phyloP scores from a whole-genome alignment of 257 asterid species.

The Vinca minor region DNA sequence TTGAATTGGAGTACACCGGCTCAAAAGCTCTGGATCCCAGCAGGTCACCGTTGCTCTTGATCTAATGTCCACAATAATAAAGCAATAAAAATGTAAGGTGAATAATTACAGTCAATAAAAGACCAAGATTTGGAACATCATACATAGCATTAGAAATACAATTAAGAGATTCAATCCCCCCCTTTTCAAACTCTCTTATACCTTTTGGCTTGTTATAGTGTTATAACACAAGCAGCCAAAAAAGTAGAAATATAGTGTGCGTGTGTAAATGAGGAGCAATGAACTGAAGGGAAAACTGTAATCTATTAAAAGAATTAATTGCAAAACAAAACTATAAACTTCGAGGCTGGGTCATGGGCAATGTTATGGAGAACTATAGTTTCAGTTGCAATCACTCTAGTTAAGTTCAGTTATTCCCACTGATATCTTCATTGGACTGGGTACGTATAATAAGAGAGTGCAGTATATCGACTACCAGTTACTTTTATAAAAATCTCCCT shows the following conservation, averaged over 20 bases:
- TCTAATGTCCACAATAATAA: slow-evolving; percentile 19
- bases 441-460: neutral
- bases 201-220: neutral
- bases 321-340: neutral
- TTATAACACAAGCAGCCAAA: neutral
- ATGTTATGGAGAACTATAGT: neutral
- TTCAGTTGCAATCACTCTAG: neutral
- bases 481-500: neutral
- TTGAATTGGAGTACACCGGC: slow-evolving; percentile 10
- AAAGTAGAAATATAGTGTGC: neutral
- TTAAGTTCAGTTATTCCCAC: neutral
- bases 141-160: slow-evolving; percentile 1
- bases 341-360: neutral
- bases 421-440: neutral
- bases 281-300: neutral
- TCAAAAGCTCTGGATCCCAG: slow-evolving; percentile 15
- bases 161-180: neutral
- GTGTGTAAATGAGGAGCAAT: neutral
- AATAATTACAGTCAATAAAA: neutral
- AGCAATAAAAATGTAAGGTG: neutral
- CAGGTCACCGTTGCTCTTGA: slow-evolving; percentile 27
- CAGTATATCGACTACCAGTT: neutral
- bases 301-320: neutral
- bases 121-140: neutral
- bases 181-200: neutral